phyloP scores from a whole-genome alignment of 2,329 filamentous ascomycete species.

The Neurospora crassa region DNA sequence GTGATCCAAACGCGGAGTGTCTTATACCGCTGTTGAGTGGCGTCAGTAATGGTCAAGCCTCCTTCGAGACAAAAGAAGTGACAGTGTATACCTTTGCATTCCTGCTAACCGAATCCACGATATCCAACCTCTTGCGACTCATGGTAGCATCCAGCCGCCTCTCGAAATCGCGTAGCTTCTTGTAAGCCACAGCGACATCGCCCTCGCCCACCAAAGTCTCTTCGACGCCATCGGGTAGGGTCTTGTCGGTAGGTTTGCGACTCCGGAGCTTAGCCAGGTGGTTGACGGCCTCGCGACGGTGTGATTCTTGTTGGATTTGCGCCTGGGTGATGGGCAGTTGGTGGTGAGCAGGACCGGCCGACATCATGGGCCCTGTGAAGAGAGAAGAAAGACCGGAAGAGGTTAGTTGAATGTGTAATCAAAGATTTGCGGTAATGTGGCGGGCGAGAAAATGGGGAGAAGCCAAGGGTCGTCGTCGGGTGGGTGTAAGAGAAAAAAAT shows the following conservation, averaged over 20 bases:
- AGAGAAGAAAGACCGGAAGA: slow-evolving; percentile 1
- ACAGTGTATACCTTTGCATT: slow-evolving; percentile 51
- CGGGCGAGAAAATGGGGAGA: not conserved
- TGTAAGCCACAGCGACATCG: slow-evolving; percentile 74
- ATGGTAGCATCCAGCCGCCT: slow-evolving; percentile 83
- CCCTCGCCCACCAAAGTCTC: slow-evolving; percentile 59
- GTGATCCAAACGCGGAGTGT: slow-evolving; percentile 90
- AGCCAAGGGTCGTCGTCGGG: not conserved
- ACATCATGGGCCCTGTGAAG: slow-evolving; percentile 44
- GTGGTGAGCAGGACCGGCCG: slow-evolving; percentile 37
- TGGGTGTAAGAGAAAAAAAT: not conserved
- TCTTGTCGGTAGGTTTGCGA: slow-evolving; percentile 88
- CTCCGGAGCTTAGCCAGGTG: slow-evolving; percentile 71
- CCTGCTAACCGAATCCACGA: slow-evolving; percentile 70
- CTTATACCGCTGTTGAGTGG: slow-evolving; percentile 51
- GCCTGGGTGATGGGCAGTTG: slow-evolving; percentile 42
- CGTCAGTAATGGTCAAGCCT: not conserved
- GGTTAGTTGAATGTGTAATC: not conserved
- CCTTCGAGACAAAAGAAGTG: not conserved
- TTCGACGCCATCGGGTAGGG: slow-evolving; percentile 82
- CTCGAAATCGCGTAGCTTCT: slow-evolving; percentile 76
- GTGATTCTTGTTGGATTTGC: slow-evolving; percentile 41
- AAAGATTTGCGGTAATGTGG: not conserved
- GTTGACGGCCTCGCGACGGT: slow-evolving; percentile 35
- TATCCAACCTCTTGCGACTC: slow-evolving; percentile 86